A percentile compares a stretch with the other conserved stretches of the same genome.
Conservation (phyloP, 2,329 filamentous ascomycete species). For the Fusarium fracticaudum region DNA sequence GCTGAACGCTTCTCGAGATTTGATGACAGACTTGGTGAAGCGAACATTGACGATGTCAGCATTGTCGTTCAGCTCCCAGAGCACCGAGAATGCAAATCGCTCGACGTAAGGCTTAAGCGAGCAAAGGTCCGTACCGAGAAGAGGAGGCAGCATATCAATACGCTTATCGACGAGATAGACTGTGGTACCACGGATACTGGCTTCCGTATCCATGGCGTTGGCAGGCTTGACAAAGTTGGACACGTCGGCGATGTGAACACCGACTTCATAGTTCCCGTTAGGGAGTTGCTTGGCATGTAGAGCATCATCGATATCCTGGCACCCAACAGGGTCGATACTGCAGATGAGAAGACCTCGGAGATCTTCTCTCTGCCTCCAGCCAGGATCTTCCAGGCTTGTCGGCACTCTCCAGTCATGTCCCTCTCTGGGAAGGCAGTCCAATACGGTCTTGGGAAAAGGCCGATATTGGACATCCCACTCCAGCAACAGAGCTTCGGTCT, state of each 20-base stretch:
- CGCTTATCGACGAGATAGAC: constrained; percentile 99
- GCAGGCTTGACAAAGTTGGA: constrained; percentile 98
- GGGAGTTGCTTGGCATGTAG: constrained; percentile 85
- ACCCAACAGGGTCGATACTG: constrained; percentile 96
- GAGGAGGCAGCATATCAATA: constrained; percentile 98
- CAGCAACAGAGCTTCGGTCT: constrained; percentile 92
- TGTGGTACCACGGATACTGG: constrained; percentile 91
- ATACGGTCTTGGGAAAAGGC: constrained; percentile 93
- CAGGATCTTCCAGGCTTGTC: constrained; percentile 77
- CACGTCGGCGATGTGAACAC: constrained; percentile 99
- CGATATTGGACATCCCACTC: constrained; percentile 98
- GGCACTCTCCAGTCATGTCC: constrained; percentile 96
- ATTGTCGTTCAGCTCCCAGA: constrained; percentile 88
- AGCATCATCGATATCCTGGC: constrained; percentile 98
- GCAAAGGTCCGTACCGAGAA: constrained; percentile 94
- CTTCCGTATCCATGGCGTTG: constrained; percentile 97
- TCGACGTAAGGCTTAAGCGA: constrained; percentile 98
- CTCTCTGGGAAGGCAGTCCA: constrained; percentile 91
- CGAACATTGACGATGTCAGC: constrained; percentile 86
- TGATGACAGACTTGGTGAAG: constrained; percentile 98
- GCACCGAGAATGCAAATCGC: constrained; percentile 83
- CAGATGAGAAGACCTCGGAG: constrained; percentile 88
- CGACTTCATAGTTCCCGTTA: constrained; percentile 95
- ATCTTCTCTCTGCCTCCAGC: constrained; percentile 88
- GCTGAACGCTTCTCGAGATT: constrained; percentile 95